These are phyloP conservation scores for Verbascum thapsus DNA, from an alignment of 257 asterid genomes.

Conservation along the genomic window DNA sequence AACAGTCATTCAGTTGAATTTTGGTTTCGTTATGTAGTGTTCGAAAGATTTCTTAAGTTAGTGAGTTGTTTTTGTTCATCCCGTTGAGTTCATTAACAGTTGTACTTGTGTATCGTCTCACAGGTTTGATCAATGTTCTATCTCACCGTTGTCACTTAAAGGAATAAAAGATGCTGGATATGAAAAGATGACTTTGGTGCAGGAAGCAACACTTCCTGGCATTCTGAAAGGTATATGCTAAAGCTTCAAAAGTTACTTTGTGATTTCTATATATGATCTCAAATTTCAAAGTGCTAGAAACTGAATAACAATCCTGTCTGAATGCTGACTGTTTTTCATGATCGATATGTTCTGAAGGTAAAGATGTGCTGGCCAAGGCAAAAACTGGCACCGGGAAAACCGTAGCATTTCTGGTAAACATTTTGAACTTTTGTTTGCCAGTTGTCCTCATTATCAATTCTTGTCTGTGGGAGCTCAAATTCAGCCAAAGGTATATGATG, in stretches of 20 bases:
- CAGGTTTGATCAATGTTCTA: slow-evolving; percentile 84
- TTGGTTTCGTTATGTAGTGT: not conserved
- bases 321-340: slow-evolving; percentile 17
- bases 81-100: not conserved
- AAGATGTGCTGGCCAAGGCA: slow-evolving; percentile 99
- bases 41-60: slow-evolving; percentile 19
- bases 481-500: not conserved
- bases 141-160: slow-evolving; percentile 78
- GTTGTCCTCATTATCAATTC: not conserved
- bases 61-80: slow-evolving; percentile 1
- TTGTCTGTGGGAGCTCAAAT: slow-evolving; percentile 9
- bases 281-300: slow-evolving; percentile 7
- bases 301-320: not conserved
- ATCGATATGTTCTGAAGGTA: slow-evolving; percentile 54
- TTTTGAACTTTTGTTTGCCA: slow-evolving; percentile 21
- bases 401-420: slow-evolving; percentile 88
- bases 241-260: slow-evolving; percentile 21
- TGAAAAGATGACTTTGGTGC: slow-evolving; percentile 90
- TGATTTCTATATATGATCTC: too few relatives aligned
- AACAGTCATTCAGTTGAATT: slow-evolving; percentile 8
- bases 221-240: slow-evolving; percentile 70
- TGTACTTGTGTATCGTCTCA: slow-evolving; percentile 9
- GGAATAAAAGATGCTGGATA: slow-evolving; percentile 91
- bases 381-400: slow-evolving; percentile 99
- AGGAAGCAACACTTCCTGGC: slow-evolving; percentile 89